Conservation (phyloP, 495 filamentous ascomycete species). For the Aspergillus ostianus region DNA sequence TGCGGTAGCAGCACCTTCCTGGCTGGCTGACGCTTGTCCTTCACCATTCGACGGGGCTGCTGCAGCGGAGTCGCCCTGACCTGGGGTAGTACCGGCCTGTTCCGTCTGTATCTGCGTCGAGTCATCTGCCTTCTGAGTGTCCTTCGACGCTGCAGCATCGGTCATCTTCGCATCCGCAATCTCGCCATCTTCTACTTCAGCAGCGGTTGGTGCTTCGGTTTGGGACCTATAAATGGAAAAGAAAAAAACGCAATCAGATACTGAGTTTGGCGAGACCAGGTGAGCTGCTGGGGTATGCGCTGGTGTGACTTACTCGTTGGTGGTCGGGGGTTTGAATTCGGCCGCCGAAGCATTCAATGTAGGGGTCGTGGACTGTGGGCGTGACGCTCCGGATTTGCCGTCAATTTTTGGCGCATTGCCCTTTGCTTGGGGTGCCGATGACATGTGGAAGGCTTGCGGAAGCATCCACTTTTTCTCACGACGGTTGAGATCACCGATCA, state of each 20-base stretch:
- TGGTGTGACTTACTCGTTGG: slow-evolving; percentile 39
- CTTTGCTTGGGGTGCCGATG: slow-evolving; percentile 18
- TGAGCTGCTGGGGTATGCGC: neutral
- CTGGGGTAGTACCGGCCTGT: slow-evolving; percentile 9
- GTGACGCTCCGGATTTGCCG: slow-evolving; percentile 36
- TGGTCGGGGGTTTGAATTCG: slow-evolving; percentile 44
- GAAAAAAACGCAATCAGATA: slow-evolving; percentile 17
- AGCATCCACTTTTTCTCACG: slow-evolving; percentile 80
- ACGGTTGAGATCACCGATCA: slow-evolving; percentile 78
- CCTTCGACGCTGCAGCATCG: slow-evolving; percentile 26
- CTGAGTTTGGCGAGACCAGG: neutral
- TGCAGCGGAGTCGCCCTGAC: slow-evolving; percentile 15
- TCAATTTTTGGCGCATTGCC: slow-evolving; percentile 16
- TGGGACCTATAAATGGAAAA: slow-evolving; percentile 23
- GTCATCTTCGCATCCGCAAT: slow-evolving; percentile 64
- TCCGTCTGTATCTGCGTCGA: slow-evolving; percentile 12
- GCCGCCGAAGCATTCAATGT: slow-evolving; percentile 48
- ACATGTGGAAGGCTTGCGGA: slow-evolving; percentile 68
- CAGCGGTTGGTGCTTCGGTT: slow-evolving; percentile 31
- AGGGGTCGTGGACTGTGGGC: slow-evolving; percentile 33
- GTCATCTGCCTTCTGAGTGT: slow-evolving; percentile 11
- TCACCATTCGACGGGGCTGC: slow-evolving; percentile 10
- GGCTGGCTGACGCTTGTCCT: slow-evolving; percentile 17
- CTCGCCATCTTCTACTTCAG: slow-evolving; percentile 77
- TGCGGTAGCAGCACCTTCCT: slow-evolving; percentile 1